Evolutionary conservation across 371 early-diverging fungal species (phyloP).

Genomic region (Actinomortierella ambigua): DNA sequence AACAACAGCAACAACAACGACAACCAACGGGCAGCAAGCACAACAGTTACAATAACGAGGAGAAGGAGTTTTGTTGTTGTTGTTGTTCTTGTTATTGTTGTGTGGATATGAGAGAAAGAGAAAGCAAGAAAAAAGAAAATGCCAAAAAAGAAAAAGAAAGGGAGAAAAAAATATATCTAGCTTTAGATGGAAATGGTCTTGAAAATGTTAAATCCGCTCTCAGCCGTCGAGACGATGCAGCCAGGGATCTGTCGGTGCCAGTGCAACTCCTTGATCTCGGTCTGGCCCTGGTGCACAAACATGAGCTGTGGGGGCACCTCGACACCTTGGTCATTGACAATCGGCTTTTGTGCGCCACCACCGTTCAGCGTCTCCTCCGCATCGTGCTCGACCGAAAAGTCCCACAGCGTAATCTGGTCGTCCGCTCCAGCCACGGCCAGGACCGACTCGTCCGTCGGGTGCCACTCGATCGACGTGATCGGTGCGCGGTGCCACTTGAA

Average conservation of each 20-base stretch:
- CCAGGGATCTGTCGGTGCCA: slow-evolving; percentile 96
- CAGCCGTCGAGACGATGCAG: slow-evolving; percentile 86
- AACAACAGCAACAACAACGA: no score
- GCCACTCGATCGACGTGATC: slow-evolving; percentile 97
- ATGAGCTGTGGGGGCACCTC: slow-evolving; percentile 95
- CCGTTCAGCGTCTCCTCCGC: slow-evolving; percentile 78
- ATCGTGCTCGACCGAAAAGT: slow-evolving; percentile 94
- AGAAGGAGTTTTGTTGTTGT: not conserved
- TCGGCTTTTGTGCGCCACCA: slow-evolving; percentile 68
- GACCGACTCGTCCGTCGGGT: slow-evolving; percentile 91
- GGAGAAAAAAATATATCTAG: no score
- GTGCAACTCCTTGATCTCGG: slow-evolving; percentile 93
- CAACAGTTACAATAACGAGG: not conserved
- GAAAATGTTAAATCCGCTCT: slow-evolving; percentile 92
- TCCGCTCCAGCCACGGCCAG: slow-evolving; percentile 94
- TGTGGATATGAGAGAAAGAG: no score
- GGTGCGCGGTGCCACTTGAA: slow-evolving; percentile 95
- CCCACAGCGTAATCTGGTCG: slow-evolving; percentile 97
- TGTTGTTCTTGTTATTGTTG: not conserved
- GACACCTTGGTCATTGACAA: slow-evolving; percentile 65
- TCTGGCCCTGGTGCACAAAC: slow-evolving; percentile 95
- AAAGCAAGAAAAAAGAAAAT: no score
- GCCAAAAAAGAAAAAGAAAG: not conserved
- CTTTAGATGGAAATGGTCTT: slow-evolving; percentile 88
- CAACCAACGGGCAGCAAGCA: no score